Base-by-base conservation (phyloP, 148 eudicot genomes). In the Fallopia convolvulus region DNA sequence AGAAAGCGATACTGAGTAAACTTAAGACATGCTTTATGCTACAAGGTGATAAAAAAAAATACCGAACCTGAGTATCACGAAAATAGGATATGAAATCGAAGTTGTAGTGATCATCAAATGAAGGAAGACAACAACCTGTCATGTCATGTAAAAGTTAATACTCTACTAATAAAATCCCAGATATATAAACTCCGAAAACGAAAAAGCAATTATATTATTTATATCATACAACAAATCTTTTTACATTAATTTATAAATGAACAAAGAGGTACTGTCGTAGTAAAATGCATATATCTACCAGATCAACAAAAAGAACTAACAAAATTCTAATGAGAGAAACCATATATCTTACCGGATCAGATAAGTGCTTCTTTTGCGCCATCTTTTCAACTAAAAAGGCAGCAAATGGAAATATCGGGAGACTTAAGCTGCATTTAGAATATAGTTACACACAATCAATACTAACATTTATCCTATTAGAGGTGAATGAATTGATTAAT, bases 41-140 rank as follows among this genome's bases (percentile, higher is more conserved):
- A 68, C 20, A 68, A 36, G 41, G 72, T 68, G 46, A 15, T 20
- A 68, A 6, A 49, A 32, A 41, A 32, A 66, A 61, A 75, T 78
- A 80, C 15, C 89, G 77, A 84, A 94, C 98, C 98, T 88, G 79
- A 92, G 91, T 79, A 94, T 94, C 79, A 94, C 89, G 78, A 89
- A 68, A 75, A 94, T 90, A 52, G 98, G 98, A 89, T 86, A 94
- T 74, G 92, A 76, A 79, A 94, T 76, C 44, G 85, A 76, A 60
- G 89, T 70, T 42, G 91, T 82, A 13, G 89, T 85, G 71, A 90
- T 92, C 75, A 90, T 65, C 63, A 86, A 71, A 82, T 94, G 98
- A 82, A 90, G 85, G 58, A 82, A 66, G 80, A 89, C 84, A 7
- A 88, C 98, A 74, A 83, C 95, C 98, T 94, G 90, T 79, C 76